Evolutionary conservation across 768 basidiomycete genomes (phyloP).

Genomic region (Kwoniella europaea): DNA sequence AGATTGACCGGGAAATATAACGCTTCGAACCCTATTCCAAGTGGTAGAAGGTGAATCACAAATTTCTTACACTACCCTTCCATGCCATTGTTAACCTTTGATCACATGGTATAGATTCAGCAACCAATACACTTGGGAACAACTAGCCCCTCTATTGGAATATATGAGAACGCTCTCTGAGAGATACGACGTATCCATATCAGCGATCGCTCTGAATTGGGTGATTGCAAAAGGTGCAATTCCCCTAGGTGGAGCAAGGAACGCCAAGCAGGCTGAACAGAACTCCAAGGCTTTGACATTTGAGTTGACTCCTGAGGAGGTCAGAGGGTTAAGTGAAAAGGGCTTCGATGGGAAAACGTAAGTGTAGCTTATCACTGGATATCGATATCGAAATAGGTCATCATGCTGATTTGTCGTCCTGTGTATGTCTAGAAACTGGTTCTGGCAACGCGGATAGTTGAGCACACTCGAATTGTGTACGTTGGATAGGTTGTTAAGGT

Average conservation of each 20-base stretch:
- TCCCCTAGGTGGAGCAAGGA: conserved; percentile 56
- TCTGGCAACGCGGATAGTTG: conserved; percentile 7
- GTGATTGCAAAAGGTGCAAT: conserved; percentile 57
- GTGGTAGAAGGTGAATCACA: conserved; percentile 38
- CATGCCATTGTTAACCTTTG: background rate
- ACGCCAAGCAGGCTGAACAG: conserved; percentile 52
- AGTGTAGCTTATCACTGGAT: conserved; percentile 6
- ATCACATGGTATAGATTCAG: conserved; percentile 12
- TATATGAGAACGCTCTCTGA: conserved; percentile 47
- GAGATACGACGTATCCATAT: conserved; percentile 50
- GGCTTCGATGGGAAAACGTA: conserved; percentile 53
- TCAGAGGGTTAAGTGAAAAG: conserved; percentile 30
- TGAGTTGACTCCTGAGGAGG: conserved; percentile 44
- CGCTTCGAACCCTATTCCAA: conserved; percentile 48
- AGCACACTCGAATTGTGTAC: background rate
- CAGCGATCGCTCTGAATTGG: conserved; percentile 58
- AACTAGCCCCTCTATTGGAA: conserved; percentile 52
- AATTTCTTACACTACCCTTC: no score
- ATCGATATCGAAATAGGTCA: background rate
- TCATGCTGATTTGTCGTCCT: background rate
- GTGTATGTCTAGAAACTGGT: background rate
- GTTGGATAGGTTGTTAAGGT: no score
- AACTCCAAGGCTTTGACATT: conserved; percentile 54
- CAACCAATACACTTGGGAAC: conserved; percentile 48
- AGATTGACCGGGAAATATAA: conserved; percentile 58